A percentile compares a stretch with the other conserved stretches of the same genome.
Conservation (phyloP, 352 stramenopile species). For the Elongisporangium anandrum region DNA sequence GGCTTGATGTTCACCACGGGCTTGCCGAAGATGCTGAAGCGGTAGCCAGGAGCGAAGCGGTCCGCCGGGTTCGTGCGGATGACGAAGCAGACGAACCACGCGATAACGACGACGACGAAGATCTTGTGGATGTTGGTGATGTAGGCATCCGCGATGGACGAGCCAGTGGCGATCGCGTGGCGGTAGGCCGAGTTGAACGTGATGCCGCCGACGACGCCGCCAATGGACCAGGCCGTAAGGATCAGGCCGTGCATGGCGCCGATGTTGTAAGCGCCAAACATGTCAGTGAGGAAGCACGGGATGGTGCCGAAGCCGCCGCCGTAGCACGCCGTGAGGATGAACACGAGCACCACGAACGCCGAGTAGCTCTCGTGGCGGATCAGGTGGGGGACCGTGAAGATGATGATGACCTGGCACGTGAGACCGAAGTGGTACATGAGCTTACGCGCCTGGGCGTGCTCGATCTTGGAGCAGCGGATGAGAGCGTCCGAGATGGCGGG, state of each 20-base stretch:
- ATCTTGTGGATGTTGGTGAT: slow-evolving; percentile 63
- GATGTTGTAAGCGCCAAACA: slow-evolving; percentile 84
- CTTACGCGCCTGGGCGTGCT: slow-evolving; percentile 51
- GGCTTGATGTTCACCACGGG: slow-evolving; percentile 53
- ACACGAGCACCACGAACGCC: slow-evolving; percentile 51
- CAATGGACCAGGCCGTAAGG: slow-evolving; percentile 73
- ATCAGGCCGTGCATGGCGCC: slow-evolving; percentile 73
- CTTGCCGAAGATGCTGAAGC: slow-evolving; percentile 54
- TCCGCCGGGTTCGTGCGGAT: slow-evolving; percentile 62
- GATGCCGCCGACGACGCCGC: slow-evolving; percentile 66
- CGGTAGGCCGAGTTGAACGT: slow-evolving; percentile 63
- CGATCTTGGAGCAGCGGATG: slow-evolving; percentile 30
- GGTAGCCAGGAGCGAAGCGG: slow-evolving; percentile 62
- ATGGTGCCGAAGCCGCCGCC: slow-evolving; percentile 73
- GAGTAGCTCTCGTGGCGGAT: slow-evolving; percentile 55
- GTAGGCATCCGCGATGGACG: slow-evolving; percentile 47
- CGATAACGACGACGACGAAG: slow-evolving; percentile 50
- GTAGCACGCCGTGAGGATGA: slow-evolving; percentile 68
- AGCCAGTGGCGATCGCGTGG: slow-evolving; percentile 23
- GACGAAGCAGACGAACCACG: slow-evolving; percentile 50
- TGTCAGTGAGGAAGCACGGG: slow-evolving; percentile 70
- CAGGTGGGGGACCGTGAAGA: slow-evolving; percentile 54
- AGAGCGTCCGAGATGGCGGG: slow-evolving; percentile 41
- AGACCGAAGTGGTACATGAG: slow-evolving; percentile 60
- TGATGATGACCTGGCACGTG: slow-evolving; percentile 50